These are phyloP conservation scores for Pseudogymnoascus sp. DNA, from an alignment of 2,329 filamentous ascomycete genomes.

Conservation along the genomic window DNA sequence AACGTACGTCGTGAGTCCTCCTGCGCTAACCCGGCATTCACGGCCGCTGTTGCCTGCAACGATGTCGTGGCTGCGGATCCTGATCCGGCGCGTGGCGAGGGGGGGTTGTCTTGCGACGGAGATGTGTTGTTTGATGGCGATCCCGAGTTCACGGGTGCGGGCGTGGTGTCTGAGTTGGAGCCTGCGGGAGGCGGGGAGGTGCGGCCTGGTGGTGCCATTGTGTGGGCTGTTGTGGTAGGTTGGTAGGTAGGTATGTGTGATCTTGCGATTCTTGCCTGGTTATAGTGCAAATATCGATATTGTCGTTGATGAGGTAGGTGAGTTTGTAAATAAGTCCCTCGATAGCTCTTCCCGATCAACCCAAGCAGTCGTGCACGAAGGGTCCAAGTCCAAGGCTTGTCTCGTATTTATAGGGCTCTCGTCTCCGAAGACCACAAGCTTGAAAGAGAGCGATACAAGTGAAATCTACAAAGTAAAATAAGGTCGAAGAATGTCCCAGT, in stretches of 20 bases:
- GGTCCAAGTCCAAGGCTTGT: not conserved
- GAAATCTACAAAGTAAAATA: not conserved
- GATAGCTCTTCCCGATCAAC: not conserved
- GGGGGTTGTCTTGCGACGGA: not conserved
- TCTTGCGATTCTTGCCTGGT: not conserved
- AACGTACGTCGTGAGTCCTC: conserved; percentile 50
- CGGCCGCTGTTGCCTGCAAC: conserved; percentile 65
- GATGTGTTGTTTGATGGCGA: not conserved
- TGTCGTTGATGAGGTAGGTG: not conserved
- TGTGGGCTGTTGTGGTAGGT: conserved; percentile 32
- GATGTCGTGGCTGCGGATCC: conserved; percentile 50
- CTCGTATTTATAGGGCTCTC: too few species aligned
- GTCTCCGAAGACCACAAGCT: too few species aligned
- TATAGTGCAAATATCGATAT: not conserved
- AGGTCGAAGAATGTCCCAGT: not conserved
- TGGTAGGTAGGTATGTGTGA: conserved; percentile 28
- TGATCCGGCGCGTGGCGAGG: not conserved
- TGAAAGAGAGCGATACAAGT: not conserved
- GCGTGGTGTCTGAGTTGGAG: not conserved
- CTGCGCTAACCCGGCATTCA: conserved; percentile 68
- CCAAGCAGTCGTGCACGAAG: not conserved
- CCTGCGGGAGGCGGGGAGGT: not conserved
- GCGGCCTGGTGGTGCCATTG: not conserved
- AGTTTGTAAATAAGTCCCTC: not conserved
- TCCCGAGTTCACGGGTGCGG: not conserved